These are phyloP conservation scores for Tylopilus orsonianus DNA, from an alignment of 1,284 basidiomycete genomes.

Conservation along the genomic window DNA sequence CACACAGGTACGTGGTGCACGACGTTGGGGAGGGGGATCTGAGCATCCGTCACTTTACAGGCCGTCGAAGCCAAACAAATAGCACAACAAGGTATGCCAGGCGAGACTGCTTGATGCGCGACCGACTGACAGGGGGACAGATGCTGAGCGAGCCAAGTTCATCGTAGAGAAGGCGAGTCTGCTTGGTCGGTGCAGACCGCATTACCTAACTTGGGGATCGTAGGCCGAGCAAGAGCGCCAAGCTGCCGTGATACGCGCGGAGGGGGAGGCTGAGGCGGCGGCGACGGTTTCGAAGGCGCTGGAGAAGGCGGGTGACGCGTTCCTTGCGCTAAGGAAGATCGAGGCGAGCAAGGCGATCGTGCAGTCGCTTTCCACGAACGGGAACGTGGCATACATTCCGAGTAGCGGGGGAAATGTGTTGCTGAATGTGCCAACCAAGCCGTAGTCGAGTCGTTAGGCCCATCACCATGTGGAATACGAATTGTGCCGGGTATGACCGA, in stretches of 20 bases:
- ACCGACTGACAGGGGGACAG: conserved; percentile 40
- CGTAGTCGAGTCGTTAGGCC: conserved; percentile 40
- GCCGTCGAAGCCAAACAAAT: conserved; percentile 99
- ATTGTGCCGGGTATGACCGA: conserved; percentile 22
- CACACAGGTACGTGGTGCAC: conserved; percentile 51
- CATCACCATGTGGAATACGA: not conserved
- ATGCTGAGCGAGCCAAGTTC: conserved; percentile 98
- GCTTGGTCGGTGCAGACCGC: not conserved
- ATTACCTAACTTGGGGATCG: conserved; percentile 20
- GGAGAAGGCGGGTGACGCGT: conserved; percentile 93
- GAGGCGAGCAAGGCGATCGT: conserved; percentile 98
- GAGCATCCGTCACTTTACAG: conserved; percentile 31
- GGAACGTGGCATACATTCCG: conserved; percentile 88
- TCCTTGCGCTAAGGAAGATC: conserved; percentile 94
- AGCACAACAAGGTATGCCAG: conserved; percentile 80
- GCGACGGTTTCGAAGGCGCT: conserved; percentile 91
- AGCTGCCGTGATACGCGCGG: conserved; percentile 95
- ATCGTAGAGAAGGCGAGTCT: conserved; percentile 88
- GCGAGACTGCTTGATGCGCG: not conserved
- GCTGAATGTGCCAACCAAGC: conserved; percentile 74
- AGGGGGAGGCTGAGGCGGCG: conserved; percentile 98
- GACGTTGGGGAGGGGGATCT: conserved; percentile 7
- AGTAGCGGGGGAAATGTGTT: conserved; percentile 77
- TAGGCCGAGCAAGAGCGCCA: conserved; percentile 99
- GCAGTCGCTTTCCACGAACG: conserved; percentile 73